Conservation (phyloP, 2,329 filamentous ascomycete species). For the Epichloe sp. region DNA sequence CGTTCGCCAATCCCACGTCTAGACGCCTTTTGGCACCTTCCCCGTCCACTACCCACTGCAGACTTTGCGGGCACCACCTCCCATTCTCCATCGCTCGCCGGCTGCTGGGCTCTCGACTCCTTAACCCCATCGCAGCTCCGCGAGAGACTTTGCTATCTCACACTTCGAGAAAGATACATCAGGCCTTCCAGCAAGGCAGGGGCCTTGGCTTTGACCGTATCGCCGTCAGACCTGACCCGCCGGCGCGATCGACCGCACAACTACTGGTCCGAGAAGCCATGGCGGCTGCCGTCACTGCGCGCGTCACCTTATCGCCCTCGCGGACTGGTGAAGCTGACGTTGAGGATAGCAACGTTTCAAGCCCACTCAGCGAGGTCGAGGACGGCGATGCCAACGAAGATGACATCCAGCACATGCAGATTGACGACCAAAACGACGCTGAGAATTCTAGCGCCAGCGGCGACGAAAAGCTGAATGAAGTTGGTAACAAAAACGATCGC, state of each 20-base stretch:
- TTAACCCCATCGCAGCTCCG: background rate
- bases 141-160: background rate
- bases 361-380: constrained; percentile 85
- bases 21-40: background rate
- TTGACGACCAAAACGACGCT: constrained; percentile 23
- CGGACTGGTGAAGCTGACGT: constrained; percentile 28
- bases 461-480: constrained; percentile 11
- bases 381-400: constrained; percentile 63
- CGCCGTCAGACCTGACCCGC: background rate
- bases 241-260: constrained; percentile 8
- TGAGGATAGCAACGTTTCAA: constrained; percentile 64
- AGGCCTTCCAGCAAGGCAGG: background rate
- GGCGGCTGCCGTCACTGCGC: constrained; percentile 39
- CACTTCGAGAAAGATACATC: background rate
- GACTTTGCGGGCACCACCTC: constrained; percentile 1
- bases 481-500: constrained; percentile 16
- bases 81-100: background rate
- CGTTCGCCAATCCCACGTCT: constrained; percentile 1
- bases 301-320: constrained; percentile 33
- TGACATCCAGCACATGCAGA: constrained; percentile 45
- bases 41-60: constrained; percentile 1
- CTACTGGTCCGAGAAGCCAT: constrained; percentile 21
- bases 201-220: background rate
- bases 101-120: background rate
- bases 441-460: constrained; percentile 17